phyloP scores from a whole-genome alignment of 805 yeast species.

The Metschnikowia lachancei region DNA sequence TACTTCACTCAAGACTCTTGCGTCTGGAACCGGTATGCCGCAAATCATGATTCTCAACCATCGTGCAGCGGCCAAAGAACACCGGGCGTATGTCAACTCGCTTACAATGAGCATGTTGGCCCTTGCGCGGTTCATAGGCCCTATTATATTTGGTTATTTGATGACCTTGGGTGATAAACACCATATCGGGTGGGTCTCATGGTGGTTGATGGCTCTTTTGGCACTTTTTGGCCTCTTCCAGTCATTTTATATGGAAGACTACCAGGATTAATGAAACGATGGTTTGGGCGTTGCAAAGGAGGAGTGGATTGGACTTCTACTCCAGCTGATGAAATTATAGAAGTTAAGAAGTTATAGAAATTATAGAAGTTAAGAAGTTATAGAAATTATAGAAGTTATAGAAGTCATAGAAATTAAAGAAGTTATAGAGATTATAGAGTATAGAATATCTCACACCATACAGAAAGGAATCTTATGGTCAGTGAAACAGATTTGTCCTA shows the following conservation, averaged over 20 bases:
- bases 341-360: too few species aligned
- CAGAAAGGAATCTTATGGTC: too few species aligned
- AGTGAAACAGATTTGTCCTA: too few species aligned
- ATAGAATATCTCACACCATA: too few species aligned
- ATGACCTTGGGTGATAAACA: conserved; percentile 32
- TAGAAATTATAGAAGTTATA: too few species aligned
- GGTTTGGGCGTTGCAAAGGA: too few species aligned
- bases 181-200: conserved; percentile 28
- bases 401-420: too few species aligned
- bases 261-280: conserved; percentile 28
- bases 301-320: too few species aligned
- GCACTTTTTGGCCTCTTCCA: conserved; percentile 31
- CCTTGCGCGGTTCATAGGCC: conserved; percentile 33
- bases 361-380: too few species aligned
- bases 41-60: conserved; percentile 36
- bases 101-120: conserved; percentile 34
- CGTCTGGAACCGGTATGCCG: conserved; percentile 36
- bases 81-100: conserved; percentile 37
- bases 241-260: conserved; percentile 28
- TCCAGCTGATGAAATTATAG: too few species aligned
- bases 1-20: conserved; percentile 34
- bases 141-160: conserved; percentile 33
- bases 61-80: conserved; percentile 34
- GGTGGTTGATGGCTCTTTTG: conserved; percentile 35
- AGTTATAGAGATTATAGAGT: too few species aligned